Conservation (phyloP, 768 basidiomycete genomes). For the Stropharia rugosoannulata region DNA sequence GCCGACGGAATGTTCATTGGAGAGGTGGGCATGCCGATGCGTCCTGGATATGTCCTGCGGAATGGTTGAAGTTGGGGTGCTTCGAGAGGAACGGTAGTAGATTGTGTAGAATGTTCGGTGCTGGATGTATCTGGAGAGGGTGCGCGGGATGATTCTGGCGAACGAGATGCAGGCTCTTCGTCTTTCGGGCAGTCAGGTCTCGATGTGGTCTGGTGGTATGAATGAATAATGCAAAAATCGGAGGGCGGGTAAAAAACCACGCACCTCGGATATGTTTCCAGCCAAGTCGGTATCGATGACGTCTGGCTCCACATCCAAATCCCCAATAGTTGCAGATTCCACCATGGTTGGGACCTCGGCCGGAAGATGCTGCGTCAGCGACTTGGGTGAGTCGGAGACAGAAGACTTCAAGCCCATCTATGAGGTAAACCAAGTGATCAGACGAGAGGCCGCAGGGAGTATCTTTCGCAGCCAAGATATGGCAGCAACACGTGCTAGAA, state of each 20-base stretch:
- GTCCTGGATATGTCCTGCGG: neutral
- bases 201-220: neutral
- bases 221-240: neutral
- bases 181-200: no score
- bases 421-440: neutral
- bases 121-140: neutral
- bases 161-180: neutral
- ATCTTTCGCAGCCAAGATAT: neutral
- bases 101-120: neutral
- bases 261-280: neutral
- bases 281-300: conserved; percentile 4
- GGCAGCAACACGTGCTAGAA: neutral
- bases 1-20: neutral
- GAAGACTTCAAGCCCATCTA: neutral
- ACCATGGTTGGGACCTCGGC: neutral
- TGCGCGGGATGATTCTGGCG: neutral
- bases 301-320: conserved; percentile 7
- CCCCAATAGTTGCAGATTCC: neutral
- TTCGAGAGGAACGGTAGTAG: neutral
- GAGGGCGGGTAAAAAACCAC: neutral
- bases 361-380: neutral
- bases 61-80: neutral
- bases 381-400: neutral
- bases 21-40: neutral
- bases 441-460: neutral